A percentile compares a stretch with the other conserved stretches of the same genome.
Evolutionary conservation across 345 rosid species (phyloP).

Genomic region (Kandelia obovata): DNA sequence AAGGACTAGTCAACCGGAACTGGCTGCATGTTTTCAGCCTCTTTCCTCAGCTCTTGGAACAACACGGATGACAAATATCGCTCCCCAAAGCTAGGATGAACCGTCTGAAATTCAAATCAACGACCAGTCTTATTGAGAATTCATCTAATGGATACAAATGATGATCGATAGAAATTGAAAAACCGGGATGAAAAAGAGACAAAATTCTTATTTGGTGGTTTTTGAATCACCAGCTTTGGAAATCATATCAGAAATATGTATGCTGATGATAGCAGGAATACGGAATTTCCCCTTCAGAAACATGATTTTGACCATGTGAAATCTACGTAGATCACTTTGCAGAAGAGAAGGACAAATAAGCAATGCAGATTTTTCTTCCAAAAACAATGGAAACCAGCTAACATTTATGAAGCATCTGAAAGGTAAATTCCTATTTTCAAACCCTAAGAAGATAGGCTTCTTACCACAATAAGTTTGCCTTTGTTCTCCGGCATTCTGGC

Average conservation of each 20-base stretch:
- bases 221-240: too few relatives aligned
- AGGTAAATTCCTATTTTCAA: neutral
- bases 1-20: slow-evolving; percentile 67
- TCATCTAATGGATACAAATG: neutral
- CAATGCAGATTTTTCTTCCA: neutral
- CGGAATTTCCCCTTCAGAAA: too few relatives aligned
- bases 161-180: neutral
- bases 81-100: slow-evolving; percentile 95
- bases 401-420: neutral
- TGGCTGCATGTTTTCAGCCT: slow-evolving; percentile 89
- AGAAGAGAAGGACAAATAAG: neutral
- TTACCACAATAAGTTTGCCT: slow-evolving; percentile 97
- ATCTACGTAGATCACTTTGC: too few relatives aligned
- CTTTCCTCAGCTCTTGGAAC: slow-evolving; percentile 80
- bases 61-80: slow-evolving; percentile 79
- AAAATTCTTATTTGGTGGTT: neutral
- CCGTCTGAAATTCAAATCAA: slow-evolving; percentile 44
- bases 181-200: neutral
- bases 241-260: neutral
- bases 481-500: slow-evolving; percentile 87
- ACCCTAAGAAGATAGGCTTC: slow-evolving; percentile 1
- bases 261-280: neutral
- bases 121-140: neutral
- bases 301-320: too few relatives aligned
- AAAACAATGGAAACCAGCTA: neutral